These are phyloP conservation scores for Arthrinium phaeospermum DNA, from an alignment of 2,329 filamentous ascomycete species.

Conservation along the genomic window DNA sequence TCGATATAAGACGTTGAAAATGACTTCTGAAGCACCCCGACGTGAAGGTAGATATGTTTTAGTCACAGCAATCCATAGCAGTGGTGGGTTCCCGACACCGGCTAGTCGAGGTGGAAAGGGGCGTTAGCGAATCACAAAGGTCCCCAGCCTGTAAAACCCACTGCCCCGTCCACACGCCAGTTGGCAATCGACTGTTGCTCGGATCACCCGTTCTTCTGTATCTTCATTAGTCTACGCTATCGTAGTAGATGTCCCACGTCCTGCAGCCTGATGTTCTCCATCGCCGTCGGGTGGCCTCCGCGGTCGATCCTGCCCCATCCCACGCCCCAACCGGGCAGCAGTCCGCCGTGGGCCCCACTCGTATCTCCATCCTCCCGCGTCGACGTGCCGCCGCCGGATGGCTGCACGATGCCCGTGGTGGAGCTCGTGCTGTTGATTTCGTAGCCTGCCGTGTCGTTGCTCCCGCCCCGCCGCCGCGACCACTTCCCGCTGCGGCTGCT, in stretches of 20 bases:
- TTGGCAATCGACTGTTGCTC: not conserved
- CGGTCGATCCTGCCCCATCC: slow-evolving; percentile 48
- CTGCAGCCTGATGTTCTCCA: slow-evolving; percentile 44
- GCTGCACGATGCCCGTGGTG: slow-evolving; percentile 30
- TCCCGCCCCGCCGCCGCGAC: slow-evolving; percentile 25
- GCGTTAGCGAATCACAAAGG: not conserved
- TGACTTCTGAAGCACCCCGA: not conserved
- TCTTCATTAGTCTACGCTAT: slow-evolving; percentile 20
- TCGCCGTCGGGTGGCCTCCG: slow-evolving; percentile 33
- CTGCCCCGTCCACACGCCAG: not conserved
- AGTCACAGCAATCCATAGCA: not conserved
- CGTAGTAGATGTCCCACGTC: slow-evolving; percentile 44
- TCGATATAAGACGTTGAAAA: not conserved
- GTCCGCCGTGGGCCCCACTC: slow-evolving; percentile 24
- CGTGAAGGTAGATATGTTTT: not conserved
- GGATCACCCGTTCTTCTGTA: not conserved
- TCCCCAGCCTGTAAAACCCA: not conserved
- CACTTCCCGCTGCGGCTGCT: slow-evolving; percentile 26
- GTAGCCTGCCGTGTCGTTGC: slow-evolving; percentile 20
- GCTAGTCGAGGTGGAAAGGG: not conserved
- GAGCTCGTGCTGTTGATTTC: slow-evolving; percentile 36
- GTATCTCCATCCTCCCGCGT: slow-evolving; percentile 21
- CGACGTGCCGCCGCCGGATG: not conserved
- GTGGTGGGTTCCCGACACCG: not conserved
- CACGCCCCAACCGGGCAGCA: slow-evolving; percentile 45